Percentiles rank a stretch among this genome's conserved stretches.
phyloP scores from a whole-genome alignment of 305 asterid genomes.

The Striga hermonthica region DNA sequence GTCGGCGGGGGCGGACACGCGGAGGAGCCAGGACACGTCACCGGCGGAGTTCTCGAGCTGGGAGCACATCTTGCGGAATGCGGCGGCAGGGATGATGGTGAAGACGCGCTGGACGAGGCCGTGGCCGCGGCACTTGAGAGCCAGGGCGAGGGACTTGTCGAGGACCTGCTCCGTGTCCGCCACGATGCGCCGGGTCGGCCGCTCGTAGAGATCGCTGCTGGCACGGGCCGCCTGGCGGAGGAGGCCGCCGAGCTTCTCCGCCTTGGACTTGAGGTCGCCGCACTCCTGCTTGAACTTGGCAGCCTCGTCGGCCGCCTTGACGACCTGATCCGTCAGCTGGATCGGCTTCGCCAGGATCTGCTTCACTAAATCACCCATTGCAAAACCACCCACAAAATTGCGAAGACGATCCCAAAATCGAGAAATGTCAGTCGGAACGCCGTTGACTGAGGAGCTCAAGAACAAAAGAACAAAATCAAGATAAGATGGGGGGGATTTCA shows the following conservation, averaged over 20 bases:
- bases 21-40: conserved; percentile 85
- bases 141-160: conserved; percentile 54
- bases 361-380: conserved; percentile 55
- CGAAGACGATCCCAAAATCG: neutral
- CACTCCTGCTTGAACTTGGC: conserved; percentile 54
- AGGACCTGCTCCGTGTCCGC: conserved; percentile 64
- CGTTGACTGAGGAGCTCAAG: neutral
- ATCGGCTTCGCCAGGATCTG: conserved; percentile 59
- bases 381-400: neutral
- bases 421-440: neutral
- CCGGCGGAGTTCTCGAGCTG: conserved; percentile 73
- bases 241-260: conserved; percentile 53
- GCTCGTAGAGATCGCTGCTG: conserved; percentile 53
- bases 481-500: neutral
- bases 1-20: conserved; percentile 65
- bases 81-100: conserved; percentile 67
- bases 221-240: conserved; percentile 61
- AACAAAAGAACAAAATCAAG: neutral
- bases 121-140: conserved; percentile 62
- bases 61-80: conserved; percentile 60
- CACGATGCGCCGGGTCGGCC: conserved; percentile 55
- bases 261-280: conserved; percentile 49
- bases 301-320: conserved; percentile 52
- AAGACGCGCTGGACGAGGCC: conserved; percentile 77
- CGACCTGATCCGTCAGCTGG: conserved; percentile 49